Conservation (phyloP, 73 alveolate genomes). For the Stentor roeselii region DNA sequence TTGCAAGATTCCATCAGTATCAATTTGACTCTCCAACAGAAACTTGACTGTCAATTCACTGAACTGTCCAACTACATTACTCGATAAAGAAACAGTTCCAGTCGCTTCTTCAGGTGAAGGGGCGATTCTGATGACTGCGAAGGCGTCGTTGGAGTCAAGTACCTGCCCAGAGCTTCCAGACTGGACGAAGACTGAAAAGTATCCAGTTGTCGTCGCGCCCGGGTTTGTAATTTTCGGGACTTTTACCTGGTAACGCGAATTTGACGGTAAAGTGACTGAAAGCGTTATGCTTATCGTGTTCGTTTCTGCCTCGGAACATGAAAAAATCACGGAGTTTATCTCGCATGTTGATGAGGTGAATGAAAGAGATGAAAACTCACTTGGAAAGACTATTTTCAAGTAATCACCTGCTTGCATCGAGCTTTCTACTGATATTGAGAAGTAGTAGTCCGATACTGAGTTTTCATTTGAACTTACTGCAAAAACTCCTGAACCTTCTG, state of each 20-base stretch:
- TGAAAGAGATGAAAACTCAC: neutral
- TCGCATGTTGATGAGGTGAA: neutral
- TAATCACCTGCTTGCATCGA: slow-evolving; percentile 5
- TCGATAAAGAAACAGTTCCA: neutral
- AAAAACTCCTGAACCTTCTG: neutral
- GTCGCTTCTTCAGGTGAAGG: neutral
- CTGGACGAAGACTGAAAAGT: neutral
- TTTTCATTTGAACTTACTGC: neutral
- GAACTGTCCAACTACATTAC: neutral
- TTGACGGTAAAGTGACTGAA: neutral
- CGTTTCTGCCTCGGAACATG: neutral
- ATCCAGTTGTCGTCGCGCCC: neutral
- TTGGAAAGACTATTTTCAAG: neutral
- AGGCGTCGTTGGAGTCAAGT: slow-evolving; percentile 10
- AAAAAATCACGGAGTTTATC: neutral
- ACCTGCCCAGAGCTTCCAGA: neutral
- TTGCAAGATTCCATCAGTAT: neutral
- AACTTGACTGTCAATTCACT: neutral
- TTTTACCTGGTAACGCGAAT: neutral
- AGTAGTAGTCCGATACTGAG: neutral
- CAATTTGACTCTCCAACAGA: neutral
- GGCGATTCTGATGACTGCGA: neutral
- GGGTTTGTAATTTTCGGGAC: slow-evolving; percentile 21
- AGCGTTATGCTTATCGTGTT: neutral
- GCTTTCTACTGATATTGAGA: neutral